Base-by-base conservation (phyloP, 2,329 filamentous ascomycete species). In the Penicillium crustosum region DNA sequence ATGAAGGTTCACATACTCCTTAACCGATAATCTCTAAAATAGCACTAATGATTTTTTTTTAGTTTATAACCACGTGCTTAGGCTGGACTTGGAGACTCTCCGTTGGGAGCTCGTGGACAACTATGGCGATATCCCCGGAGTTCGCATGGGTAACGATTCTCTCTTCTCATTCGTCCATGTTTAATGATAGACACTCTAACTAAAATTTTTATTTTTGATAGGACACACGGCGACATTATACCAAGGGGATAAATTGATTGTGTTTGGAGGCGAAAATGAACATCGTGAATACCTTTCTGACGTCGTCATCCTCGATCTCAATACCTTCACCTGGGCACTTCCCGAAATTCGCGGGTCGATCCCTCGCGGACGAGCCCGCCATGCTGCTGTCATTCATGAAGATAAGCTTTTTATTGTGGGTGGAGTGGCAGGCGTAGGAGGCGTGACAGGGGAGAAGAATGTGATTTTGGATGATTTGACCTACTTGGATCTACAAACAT, bases 61-160 rank as follows among this genome's bases (percentile, higher is more conserved):
- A 85, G 88, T 99, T 19, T 99, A 99, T 78, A 99, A 99, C 72
- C 94, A 99, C 78, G 94, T 99, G 42, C 81, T 99, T 62, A 88
- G 87, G 68, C 79, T 99, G 51, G 93, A 99, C 73, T 83, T 99
- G 62, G 83, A 89, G 60, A 93, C 89, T 61, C 87, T 94, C 66
- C 91, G 94, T 73, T 99, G 94, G 94, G 94, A 86, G 65, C 80
- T 99, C 50, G 93, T 99, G 21, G 94, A 97, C 77, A 99, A 99
- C 76, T 99, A 96, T 79, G 94, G 94, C 35, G 93, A 97, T 76
- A 97, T 97, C 64, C 93, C 93, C 5, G 93, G 93, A 15, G 93
- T 97, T 49, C 87, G 93, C 65, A 97, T 97, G 94, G 93, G 93
- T 91, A 82, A 49, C 66, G 82, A 70, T 36, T 55, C 21, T 29